Evolutionary conservation across 306 rosid species (phyloP).

Genomic region (Pyrus pyrifolia): DNA sequence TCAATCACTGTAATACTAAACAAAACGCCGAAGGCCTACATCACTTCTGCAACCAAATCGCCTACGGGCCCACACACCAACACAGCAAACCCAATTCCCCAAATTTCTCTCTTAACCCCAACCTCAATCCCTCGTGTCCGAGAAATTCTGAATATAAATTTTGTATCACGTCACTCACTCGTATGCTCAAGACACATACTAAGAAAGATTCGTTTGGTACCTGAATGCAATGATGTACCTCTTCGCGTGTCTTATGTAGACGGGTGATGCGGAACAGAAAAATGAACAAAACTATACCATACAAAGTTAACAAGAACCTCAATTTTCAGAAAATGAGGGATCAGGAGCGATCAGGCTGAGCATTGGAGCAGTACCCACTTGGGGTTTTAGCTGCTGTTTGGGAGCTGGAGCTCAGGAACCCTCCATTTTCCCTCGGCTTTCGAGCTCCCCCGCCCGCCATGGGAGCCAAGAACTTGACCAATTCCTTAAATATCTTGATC

Average conservation of each 20-base stretch:
- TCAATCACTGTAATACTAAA: background rate
- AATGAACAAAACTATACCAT: background rate
- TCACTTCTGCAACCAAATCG: background rate
- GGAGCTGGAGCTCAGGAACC: slow-evolving; percentile 8
- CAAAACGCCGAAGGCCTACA: background rate
- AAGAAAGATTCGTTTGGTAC: no score
- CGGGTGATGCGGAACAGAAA: no score
- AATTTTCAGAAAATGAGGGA: background rate
- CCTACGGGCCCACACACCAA: background rate
- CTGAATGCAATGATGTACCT: no score
- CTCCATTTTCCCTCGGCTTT: slow-evolving; percentile 3
- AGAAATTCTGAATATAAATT: no score
- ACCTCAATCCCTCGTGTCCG: background rate
- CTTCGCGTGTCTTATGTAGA: no score
- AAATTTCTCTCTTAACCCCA: background rate
- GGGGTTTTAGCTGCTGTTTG: slow-evolving; percentile 8
- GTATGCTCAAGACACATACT: no score
- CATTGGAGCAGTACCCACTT: slow-evolving; percentile 2
- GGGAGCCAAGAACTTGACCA: background rate
- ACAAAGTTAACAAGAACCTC: background rate
- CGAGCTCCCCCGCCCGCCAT: background rate
- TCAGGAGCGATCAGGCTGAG: background rate
- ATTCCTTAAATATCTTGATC: slow-evolving; percentile 9
- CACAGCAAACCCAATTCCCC: background rate
- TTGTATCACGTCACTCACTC: no score